phyloP scores from a whole-genome alignment of 345 rosid genomes.

The Noccaea bulbosa region DNA sequence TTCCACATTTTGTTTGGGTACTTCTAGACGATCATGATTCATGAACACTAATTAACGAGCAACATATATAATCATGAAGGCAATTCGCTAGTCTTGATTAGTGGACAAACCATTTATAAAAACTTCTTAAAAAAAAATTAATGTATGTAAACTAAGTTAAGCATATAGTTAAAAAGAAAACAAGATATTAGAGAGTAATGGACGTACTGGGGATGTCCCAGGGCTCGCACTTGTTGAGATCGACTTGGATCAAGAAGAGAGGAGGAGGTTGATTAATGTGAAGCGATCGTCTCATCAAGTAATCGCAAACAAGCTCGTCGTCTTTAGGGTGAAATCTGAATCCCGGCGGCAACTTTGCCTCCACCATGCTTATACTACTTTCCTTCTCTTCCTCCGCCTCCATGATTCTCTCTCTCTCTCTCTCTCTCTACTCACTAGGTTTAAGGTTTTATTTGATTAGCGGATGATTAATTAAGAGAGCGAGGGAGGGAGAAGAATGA shows the following conservation, averaged over 20 bases:
- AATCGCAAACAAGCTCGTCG: conserved; percentile 90
- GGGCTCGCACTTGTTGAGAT: conserved; percentile 94
- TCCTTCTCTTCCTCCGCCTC: conserved; percentile 38
- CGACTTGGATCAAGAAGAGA: conserved; percentile 68
- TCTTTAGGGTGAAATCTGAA: conserved; percentile 89
- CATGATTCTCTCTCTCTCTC: conserved; percentile 22
- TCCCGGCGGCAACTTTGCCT: conserved; percentile 84
- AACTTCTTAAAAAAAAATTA: too few species aligned
- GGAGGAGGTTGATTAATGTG: conserved; percentile 24
- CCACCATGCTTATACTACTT: conserved; percentile 72
- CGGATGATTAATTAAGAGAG: conserved; percentile 3
- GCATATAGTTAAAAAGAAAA: not conserved
- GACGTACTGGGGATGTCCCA: conserved; percentile 91
- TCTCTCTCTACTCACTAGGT: not conserved
- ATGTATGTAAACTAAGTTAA: not conserved
- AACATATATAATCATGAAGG: not conserved
- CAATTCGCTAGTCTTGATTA: not conserved
- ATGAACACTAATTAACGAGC: not conserved
- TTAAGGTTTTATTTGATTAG: conserved; percentile 16
- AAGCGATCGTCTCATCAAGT: conserved; percentile 64
- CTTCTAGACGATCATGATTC: not conserved
- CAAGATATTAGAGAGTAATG: not conserved
- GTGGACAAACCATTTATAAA: not conserved
- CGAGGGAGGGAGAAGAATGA: conserved; percentile 10
- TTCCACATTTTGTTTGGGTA: too few species aligned